phyloP scores from a whole-genome alignment of 306 rosid genomes.

The Clitoria ternatea region DNA sequence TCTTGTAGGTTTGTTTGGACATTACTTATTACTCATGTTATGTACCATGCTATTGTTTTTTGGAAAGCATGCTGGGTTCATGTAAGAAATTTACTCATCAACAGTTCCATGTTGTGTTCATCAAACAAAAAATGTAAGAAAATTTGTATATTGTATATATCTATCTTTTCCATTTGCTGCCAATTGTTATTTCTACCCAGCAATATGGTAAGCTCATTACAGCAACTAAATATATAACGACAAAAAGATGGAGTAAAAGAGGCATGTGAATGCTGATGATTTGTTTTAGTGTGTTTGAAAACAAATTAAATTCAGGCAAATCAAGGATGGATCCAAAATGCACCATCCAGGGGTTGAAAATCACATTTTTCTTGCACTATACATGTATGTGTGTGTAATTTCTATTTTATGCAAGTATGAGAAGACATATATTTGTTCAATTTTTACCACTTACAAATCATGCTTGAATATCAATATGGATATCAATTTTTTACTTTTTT shows the following conservation, averaged over 20 bases:
- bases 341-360: too few species aligned
- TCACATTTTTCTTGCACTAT: too few species aligned
- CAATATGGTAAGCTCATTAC: background rate
- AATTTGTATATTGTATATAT: slow-evolving; percentile 1
- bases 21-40: background rate
- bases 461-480: too few species aligned
- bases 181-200: background rate
- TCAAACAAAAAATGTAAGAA: slow-evolving; percentile 9
- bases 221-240: background rate
- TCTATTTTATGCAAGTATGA: too few species aligned
- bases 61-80: slow-evolving; percentile 38
- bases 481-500: too few species aligned
- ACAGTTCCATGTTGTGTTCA: slow-evolving; percentile 20
- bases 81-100: slow-evolving; percentile 10
- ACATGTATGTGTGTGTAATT: too few species aligned
- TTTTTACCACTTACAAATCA: too few species aligned
- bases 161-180: background rate
- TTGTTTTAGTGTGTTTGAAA: too few species aligned
- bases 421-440: too few species aligned
- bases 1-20: slow-evolving; percentile 32
- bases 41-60: slow-evolving; percentile 39
- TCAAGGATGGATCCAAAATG: too few species aligned
- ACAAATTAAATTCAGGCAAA: too few species aligned
- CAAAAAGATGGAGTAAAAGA: background rate
- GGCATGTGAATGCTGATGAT: too few species aligned